phyloP scores from a whole-genome alignment of 495 filamentous ascomycete genomes.

The Bathelium albidoporum region DNA sequence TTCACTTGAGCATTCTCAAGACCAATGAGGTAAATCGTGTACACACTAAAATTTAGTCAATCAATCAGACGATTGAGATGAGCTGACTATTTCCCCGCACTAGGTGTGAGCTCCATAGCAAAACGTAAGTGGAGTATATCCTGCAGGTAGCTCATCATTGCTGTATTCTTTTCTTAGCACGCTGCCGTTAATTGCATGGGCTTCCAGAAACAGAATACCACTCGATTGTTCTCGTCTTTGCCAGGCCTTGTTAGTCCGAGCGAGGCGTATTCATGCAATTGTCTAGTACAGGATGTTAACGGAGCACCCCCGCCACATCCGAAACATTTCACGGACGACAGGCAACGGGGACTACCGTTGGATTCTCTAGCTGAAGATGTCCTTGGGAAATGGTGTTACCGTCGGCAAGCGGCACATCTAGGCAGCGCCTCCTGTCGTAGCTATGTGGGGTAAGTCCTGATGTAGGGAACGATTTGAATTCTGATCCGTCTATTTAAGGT shows the following conservation, averaged over 20 bases:
- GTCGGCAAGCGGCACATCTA: neutral
- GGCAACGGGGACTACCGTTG: neutral
- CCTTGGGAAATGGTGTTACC: neutral
- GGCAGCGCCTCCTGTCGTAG: neutral
- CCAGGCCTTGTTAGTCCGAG: neutral
- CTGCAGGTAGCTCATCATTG: neutral
- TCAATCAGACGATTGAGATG: neutral
- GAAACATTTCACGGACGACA: neutral
- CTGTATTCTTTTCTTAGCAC: neutral
- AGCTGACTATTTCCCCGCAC: neutral
- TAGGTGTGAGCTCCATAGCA: neutral
- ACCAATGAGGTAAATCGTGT: too few relatives aligned
- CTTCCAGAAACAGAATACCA: neutral
- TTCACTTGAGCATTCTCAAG: too few relatives aligned
- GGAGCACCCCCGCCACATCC: neutral
- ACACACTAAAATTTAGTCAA: too few relatives aligned
- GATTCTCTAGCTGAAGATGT: too few relatives aligned
- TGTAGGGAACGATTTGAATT: neutral
- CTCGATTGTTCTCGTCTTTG: neutral
- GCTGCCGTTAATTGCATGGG: neutral
- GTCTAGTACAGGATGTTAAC: too few relatives aligned
- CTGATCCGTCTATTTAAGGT: slow-evolving; percentile 1
- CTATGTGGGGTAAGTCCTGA: neutral
- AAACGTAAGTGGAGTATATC: neutral
- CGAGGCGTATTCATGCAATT: neutral